Conservation (phyloP, 257 asterid genomes). For the Jaltomata sinuosa region DNA sequence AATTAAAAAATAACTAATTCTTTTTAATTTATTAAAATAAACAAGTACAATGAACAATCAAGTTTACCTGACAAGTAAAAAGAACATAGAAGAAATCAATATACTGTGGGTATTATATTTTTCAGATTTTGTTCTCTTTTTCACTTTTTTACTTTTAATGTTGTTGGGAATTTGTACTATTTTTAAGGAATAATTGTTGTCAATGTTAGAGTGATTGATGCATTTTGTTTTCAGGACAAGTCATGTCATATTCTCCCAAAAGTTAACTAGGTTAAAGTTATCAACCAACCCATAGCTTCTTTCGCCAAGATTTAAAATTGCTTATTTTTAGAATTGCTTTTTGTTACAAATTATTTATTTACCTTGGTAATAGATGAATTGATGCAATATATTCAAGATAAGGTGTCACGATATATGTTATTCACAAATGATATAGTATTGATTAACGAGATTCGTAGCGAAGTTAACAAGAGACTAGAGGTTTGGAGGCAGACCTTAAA, state of each 20-base stretch:
- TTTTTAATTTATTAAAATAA: too few relatives aligned
- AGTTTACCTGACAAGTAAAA: too few relatives aligned
- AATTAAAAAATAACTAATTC: neutral
- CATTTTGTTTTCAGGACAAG: neutral
- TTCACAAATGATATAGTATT: neutral
- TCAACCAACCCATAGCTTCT: neutral
- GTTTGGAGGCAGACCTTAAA: fast-evolving
- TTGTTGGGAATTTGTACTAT: neutral
- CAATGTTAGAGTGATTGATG: neutral
- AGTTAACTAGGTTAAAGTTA: neutral
- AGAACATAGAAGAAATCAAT: neutral
- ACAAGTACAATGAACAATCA: too few relatives aligned
- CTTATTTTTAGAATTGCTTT: neutral
- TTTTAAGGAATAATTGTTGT: neutral
- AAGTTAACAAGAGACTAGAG: neutral
- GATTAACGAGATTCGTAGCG: neutral
- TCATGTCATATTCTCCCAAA: neutral
- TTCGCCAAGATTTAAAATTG: neutral
- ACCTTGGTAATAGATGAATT: neutral
- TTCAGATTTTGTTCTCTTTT: neutral
- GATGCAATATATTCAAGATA: neutral
- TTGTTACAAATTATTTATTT: neutral
- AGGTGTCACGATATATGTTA: neutral
- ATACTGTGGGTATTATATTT: neutral
- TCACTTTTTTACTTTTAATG: neutral